Evolutionary conservation across 257 asterid genomes (phyloP).

Genomic region (Anisodus tanguticus): DNA sequence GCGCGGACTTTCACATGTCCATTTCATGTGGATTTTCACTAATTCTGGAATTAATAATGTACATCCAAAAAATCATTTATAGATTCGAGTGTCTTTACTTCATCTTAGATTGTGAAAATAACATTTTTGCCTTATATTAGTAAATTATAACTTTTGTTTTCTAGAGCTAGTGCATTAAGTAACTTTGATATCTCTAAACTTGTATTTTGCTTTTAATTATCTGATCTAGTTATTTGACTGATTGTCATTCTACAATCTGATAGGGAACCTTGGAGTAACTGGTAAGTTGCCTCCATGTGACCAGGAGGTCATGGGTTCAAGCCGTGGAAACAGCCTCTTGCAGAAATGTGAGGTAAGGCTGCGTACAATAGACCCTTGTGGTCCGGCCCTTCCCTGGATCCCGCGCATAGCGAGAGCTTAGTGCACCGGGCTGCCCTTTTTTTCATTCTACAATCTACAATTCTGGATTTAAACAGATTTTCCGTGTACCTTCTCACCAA

Average conservation of each 20-base stretch:
- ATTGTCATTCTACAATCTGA: background rate
- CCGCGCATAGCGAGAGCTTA: too few relatives aligned
- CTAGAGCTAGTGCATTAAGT: constrained; percentile 14
- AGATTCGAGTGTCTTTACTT: background rate
- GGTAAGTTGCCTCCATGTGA: too few relatives aligned
- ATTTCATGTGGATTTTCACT: background rate
- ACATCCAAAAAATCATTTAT: background rate
- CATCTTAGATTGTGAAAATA: background rate
- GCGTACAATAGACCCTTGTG: too few relatives aligned
- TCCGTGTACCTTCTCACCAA: background rate
- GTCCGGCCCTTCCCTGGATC: too few relatives aligned
- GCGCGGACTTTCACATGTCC: too few relatives aligned
- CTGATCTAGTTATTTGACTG: constrained; percentile 2
- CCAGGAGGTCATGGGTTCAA: too few relatives aligned
- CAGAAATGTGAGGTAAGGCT: too few relatives aligned
- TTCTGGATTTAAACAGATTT: background rate
- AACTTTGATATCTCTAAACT: background rate
- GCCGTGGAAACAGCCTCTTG: too few relatives aligned
- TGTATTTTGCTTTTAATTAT: background rate
- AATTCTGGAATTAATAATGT: background rate
- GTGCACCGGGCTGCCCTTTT: too few relatives aligned
- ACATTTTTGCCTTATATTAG: background rate
- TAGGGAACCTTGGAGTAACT: too few relatives aligned
- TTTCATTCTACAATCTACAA: background rate
- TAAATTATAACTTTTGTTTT: background rate